A percentile compares a stretch with the other conserved stretches of the same genome.
phyloP scores from a whole-genome alignment of 495 filamentous ascomycete genomes.

The Venustampulla echinocandica region DNA sequence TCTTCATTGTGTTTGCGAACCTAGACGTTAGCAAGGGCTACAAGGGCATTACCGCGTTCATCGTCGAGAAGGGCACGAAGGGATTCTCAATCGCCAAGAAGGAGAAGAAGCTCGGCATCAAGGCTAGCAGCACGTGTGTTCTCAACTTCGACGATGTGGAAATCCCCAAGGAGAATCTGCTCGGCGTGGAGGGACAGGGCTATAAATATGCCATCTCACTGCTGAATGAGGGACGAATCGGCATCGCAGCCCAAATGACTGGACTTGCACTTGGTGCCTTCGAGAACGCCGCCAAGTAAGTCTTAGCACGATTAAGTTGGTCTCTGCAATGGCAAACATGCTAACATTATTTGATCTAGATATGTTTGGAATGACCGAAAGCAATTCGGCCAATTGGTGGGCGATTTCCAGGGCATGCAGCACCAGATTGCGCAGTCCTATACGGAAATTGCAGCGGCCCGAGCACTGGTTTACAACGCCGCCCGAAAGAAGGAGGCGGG shows the following conservation, averaged over 20 bases:
- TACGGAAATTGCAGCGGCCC: conserved; percentile 83
- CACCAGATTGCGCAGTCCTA: conserved; percentile 96
- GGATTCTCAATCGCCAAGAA: conserved; percentile 98
- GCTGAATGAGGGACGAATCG: conserved; percentile 96
- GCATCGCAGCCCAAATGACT: conserved; percentile 98
- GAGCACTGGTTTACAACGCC: conserved; percentile 91
- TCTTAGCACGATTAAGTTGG: background rate
- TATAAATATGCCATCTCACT: conserved; percentile 97
- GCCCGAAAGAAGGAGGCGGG: conserved; percentile 97
- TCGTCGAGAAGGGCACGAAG: conserved; percentile 80
- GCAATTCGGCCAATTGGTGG: conserved; percentile 89
- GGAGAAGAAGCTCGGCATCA: conserved; percentile 98
- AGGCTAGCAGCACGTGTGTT: conserved; percentile 89
- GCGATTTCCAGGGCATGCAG: conserved; percentile 98
- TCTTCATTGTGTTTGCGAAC: conserved; percentile 98
- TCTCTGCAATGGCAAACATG: no score
- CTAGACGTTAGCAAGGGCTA: conserved; percentile 80
- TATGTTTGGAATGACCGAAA: conserved; percentile 96
- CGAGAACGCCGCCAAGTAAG: conserved; percentile 84
- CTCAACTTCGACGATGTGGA: conserved; percentile 97
- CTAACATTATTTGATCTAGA: conserved; percentile 29
- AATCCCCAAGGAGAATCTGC: conserved; percentile 74
- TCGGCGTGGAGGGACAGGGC: conserved; percentile 81
- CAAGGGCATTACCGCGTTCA: conserved; percentile 92
- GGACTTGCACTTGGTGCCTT: conserved; percentile 90